Base-by-base conservation (phyloP, 1,284 basidiomycete species). In the Exobasidium rhododendri region DNA sequence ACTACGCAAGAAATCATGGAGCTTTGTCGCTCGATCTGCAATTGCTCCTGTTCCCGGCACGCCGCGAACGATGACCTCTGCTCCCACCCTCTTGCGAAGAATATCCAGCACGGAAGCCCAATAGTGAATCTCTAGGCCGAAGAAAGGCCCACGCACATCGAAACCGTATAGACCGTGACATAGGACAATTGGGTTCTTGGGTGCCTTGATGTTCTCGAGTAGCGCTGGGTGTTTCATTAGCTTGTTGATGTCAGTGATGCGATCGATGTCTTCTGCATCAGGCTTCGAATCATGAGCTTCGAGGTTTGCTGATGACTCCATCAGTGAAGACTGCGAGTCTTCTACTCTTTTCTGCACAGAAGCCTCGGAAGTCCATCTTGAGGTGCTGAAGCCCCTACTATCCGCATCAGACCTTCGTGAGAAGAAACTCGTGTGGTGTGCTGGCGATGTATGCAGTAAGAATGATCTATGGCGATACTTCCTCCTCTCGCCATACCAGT, bases 41-140 rank as follows among this genome's bases (percentile, higher is more conserved):
- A 99, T 89, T 0, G 92, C 94, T 3, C 94, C 96, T 6, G 94
- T 97, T 4, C 89, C 88, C 51, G 96, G 96, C 22, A 97, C 96
- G 1, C 89, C 88, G 2, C 93, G 92, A n/a, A 97, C 90, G 56
- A 97, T 87, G 17, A 98, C 93, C 66, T 97, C 91, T 24, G 89
- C 93, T 5, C 92, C 91, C 22, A 97, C 84, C 69, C 86, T 89
- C 63, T 90, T 85, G 58, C 89, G 85, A 13, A 99, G 83, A 6
- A 96, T 86, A 47, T 86, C 87, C 46, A 97, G 83, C 4, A 97
- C 88, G 62, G 90, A 89, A 0, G 88, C 87, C 96, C 96, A 99
- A 79, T 99, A 99, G 70, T 97, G 93, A 77, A 93, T 86, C 65
- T 92, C 78, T 30, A 77, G 66, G 0, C 80, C 79, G 35, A 94